phyloP scores from a whole-genome alignment of 805 yeast genomes.

The Alloascoidea hylecoeti region DNA sequence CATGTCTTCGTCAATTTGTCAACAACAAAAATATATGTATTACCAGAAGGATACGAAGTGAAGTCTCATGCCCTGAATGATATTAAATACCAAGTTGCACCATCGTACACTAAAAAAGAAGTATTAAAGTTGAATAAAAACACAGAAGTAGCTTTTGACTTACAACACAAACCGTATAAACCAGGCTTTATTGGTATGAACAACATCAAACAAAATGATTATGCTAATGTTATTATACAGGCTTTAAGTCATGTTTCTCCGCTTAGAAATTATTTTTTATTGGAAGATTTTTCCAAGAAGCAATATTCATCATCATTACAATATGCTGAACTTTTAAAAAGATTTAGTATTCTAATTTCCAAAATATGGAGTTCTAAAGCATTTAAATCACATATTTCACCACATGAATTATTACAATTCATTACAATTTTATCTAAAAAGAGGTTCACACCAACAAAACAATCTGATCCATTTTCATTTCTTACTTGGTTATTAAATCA shows the following conservation, averaged over 20 bases:
- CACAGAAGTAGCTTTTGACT: slow-evolving; percentile 21
- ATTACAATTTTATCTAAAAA: slow-evolving; percentile 29
- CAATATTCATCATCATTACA: slow-evolving; percentile 6
- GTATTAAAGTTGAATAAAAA: slow-evolving; percentile 19
- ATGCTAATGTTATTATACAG: slow-evolving; percentile 44
- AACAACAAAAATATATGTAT: slow-evolving; percentile 31
- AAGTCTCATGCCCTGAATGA: slow-evolving; percentile 28
- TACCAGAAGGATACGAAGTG: slow-evolving; percentile 50
- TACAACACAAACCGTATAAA: slow-evolving; percentile 28
- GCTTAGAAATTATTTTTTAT: slow-evolving; percentile 31
- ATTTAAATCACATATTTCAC: slow-evolving; percentile 49
- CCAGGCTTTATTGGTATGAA: slow-evolving; percentile 60
- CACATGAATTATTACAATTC: slow-evolving; percentile 46
- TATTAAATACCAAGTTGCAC: slow-evolving; percentile 36
- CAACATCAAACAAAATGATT: slow-evolving; percentile 34
- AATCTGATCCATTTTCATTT: slow-evolving; percentile 40
- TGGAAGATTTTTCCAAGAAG: slow-evolving; percentile 9
- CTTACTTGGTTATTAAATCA: slow-evolving; percentile 45
- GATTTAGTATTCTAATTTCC: slow-evolving; percentile 32
- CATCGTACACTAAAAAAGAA: slow-evolving; percentile 26
- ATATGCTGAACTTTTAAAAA: slow-evolving; percentile 24
- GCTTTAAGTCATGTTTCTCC: slow-evolving; percentile 36
- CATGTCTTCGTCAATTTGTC: slow-evolving; percentile 46
- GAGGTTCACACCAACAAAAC: slow-evolving; percentile 22
- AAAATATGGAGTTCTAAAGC: slow-evolving; percentile 53